phyloP scores from a whole-genome alignment of 2,329 filamentous ascomycete genomes.

The Scytalidium sp. region DNA sequence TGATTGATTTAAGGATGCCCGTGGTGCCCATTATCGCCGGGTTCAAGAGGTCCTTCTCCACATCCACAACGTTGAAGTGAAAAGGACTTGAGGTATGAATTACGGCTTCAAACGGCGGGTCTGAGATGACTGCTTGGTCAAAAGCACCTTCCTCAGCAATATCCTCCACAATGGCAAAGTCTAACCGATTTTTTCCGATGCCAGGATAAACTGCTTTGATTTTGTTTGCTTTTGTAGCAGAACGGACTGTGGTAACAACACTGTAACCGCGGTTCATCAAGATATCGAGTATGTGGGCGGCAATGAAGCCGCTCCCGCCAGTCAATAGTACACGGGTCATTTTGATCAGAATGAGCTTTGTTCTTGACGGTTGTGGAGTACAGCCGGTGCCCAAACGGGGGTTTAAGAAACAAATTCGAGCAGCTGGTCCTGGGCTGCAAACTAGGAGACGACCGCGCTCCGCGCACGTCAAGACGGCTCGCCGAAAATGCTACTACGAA shows the following conservation, averaged over 20 bases:
- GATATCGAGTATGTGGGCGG: constrained; percentile 43
- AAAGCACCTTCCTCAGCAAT: constrained; percentile 68
- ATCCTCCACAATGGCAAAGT: constrained; percentile 62
- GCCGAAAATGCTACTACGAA: too few species aligned
- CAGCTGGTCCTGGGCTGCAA: too few species aligned
- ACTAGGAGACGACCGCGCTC: too few species aligned
- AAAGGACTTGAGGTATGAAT: constrained; percentile 66
- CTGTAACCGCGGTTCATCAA: constrained; percentile 24
- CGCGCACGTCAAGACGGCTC: too few species aligned
- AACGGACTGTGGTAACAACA: constrained; percentile 43
- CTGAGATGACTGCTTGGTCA: constrained; percentile 36
- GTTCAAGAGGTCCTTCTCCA: constrained; percentile 38
- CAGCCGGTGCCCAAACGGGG: too few species aligned
- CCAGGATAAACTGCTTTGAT: constrained; percentile 34
- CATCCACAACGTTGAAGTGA: constrained; percentile 22
- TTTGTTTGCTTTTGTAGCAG: constrained; percentile 38
- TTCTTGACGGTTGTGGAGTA: too few species aligned
- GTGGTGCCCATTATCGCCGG: constrained; percentile 51
- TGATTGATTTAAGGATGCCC: constrained; percentile 42
- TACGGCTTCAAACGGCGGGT: constrained; percentile 55
- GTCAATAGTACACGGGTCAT: constrained; percentile 2
- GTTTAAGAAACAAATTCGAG: too few species aligned
- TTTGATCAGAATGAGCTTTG: background rate
- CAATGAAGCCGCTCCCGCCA: constrained; percentile 46
- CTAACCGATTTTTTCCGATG: constrained; percentile 17